Conservation (phyloP, 1,139 yeast species). For the Saccharomycopsis hybrid region DNA sequence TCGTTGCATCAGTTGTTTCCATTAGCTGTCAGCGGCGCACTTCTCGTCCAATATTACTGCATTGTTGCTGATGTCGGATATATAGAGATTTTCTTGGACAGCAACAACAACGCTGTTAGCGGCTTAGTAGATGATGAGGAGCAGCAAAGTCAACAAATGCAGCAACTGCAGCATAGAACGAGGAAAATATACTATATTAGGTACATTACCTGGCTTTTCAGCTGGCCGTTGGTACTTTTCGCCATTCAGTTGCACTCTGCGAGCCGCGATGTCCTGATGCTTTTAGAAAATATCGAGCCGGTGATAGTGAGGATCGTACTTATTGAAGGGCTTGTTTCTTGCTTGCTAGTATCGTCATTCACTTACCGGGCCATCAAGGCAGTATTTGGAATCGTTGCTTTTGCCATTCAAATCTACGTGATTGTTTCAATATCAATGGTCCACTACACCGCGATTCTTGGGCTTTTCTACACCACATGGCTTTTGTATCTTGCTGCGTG, state of each 20-base stretch:
- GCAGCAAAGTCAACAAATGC: constrained; percentile 1
- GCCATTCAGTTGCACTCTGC: background rate
- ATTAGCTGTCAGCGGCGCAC: background rate
- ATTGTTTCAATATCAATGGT: constrained; percentile 5
- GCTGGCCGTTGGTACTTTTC: constrained; percentile 14
- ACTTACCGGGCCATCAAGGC: constrained; percentile 10
- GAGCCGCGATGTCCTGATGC: background rate
- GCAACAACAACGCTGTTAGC: constrained; percentile 2
- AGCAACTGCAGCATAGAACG: background rate
- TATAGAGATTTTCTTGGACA: constrained; percentile 15
- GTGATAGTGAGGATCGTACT: constrained; percentile 8
- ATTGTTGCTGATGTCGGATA: constrained; percentile 11
- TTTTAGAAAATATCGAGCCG: constrained; percentile 6
- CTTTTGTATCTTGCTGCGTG: background rate
- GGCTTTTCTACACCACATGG: background rate
- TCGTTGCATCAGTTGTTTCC: constrained; percentile 10
- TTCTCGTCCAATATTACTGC: constrained; percentile 7
- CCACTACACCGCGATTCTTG: background rate
- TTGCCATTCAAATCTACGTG: constrained; percentile 11
- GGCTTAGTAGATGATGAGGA: constrained; percentile 2
- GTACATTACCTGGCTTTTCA: constrained; percentile 13
- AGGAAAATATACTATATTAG: constrained; percentile 16
- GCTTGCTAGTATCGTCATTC: constrained; percentile 15
- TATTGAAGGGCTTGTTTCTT: constrained; percentile 15
- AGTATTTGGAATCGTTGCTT: constrained; percentile 5